Evolutionary conservation across 225 moss, liverwort and hornwort genomes (phyloP).

Genomic region (Ulota crispa): DNA sequence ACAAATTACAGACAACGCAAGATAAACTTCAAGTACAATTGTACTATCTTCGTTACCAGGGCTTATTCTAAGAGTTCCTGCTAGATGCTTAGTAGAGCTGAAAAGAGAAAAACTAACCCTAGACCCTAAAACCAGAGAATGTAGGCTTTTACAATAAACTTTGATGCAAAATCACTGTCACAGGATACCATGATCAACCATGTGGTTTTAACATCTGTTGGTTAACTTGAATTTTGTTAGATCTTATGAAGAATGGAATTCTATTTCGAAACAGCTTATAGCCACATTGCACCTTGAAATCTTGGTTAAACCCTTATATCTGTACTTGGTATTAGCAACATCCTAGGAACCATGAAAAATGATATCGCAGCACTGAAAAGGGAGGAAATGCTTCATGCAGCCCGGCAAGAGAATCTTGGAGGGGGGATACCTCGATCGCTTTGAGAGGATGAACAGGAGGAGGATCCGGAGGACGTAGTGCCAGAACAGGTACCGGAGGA

Average conservation of each 20-base stretch:
- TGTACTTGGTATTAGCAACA: neutral
- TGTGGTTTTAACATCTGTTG: neutral
- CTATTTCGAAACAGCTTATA: neutral
- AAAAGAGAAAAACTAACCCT: neutral
- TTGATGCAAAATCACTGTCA: neutral
- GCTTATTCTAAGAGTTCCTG: neutral
- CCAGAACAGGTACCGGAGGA: conserved; percentile 36
- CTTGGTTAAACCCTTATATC: neutral
- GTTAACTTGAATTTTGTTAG: neutral
- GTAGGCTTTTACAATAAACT: neutral
- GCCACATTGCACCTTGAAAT: neutral
- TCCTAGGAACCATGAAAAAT: conserved; percentile 1
- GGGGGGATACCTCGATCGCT: conserved; percentile 25
- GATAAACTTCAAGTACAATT: neutral
- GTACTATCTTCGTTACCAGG: neutral
- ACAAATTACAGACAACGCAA: neutral
- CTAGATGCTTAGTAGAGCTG: neutral
- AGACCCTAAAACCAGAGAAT: neutral
- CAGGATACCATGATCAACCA: neutral
- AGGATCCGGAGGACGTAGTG: conserved; percentile 46
- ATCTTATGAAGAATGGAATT: neutral
- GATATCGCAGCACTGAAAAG: neutral
- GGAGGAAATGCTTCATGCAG: conserved; percentile 13
- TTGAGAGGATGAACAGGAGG: conserved; percentile 40
- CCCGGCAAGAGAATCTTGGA: conserved; percentile 20